These are phyloP conservation scores for Trichoderma brevicompactum DNA, from an alignment of 2,329 filamentous ascomycete genomes.

Conservation along the genomic window DNA sequence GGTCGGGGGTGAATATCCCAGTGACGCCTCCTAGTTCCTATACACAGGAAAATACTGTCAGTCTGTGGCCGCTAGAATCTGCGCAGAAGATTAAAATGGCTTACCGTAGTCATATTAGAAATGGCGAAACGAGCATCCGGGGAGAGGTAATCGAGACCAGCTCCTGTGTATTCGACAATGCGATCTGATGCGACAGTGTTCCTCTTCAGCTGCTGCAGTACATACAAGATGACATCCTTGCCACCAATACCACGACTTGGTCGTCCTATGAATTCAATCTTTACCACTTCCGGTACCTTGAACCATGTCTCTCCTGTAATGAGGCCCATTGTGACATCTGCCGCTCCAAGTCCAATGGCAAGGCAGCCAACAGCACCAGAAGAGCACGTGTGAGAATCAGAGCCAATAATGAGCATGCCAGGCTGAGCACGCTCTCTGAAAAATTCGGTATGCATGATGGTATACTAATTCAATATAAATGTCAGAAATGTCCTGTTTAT, in stretches of 20 bases:
- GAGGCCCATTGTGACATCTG: slow-evolving; percentile 51
- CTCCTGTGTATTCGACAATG: slow-evolving; percentile 51
- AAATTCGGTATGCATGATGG: slow-evolving; percentile 55
- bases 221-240: slow-evolving; percentile 52
- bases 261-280: slow-evolving; percentile 46
- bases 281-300: slow-evolving; percentile 48
- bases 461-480: slow-evolving; percentile 31
- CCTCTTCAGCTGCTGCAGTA: slow-evolving; percentile 48
- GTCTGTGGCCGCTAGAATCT: not conserved
- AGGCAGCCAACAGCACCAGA: slow-evolving; percentile 47
- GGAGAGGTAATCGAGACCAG: slow-evolving; percentile 45
- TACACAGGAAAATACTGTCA: not conserved
- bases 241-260: slow-evolving; percentile 46
- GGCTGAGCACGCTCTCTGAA: slow-evolving; percentile 49
- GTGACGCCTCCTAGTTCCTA: slow-evolving; percentile 47
- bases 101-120: slow-evolving; percentile 50
- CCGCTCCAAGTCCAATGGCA: slow-evolving; percentile 51
- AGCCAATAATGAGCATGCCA: slow-evolving; percentile 49
- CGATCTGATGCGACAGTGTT: slow-evolving; percentile 52
- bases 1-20: slow-evolving; percentile 46
- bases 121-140: slow-evolving; percentile 53
- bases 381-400: slow-evolving; percentile 53
- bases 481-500: not conserved
- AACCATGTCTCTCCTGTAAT: slow-evolving; percentile 54
- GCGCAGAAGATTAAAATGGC: not conserved